phyloP scores from a whole-genome alignment of 169 alveolate species.

The Pseudocohnilembus persalinus region DNA sequence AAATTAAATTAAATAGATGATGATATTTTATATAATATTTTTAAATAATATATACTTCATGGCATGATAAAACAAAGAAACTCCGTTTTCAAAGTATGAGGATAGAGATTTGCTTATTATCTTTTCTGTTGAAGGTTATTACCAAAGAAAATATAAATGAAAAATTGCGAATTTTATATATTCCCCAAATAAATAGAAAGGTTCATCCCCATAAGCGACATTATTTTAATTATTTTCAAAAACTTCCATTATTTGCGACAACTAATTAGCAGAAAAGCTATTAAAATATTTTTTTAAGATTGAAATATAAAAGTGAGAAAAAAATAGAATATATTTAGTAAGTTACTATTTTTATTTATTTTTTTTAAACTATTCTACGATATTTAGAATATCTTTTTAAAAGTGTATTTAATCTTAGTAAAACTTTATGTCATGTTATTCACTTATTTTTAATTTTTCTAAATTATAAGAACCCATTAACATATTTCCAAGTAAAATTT shows the following conservation, averaged over 20 bases:
- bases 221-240: too few relatives aligned
- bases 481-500: background rate
- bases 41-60: background rate
- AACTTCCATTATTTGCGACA: too few relatives aligned
- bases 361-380: too few relatives aligned
- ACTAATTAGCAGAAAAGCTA: too few relatives aligned
- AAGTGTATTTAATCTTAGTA: background rate
- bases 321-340: too few relatives aligned
- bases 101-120: background rate
- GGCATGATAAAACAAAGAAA: background rate
- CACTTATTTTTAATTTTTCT: background rate
- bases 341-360: too few relatives aligned
- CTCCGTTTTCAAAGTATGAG: background rate
- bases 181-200: background rate
- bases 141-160: background rate
- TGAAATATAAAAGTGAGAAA: too few relatives aligned
- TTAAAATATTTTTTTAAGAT: too few relatives aligned
- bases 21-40: background rate
- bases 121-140: background rate
- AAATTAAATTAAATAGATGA: too few relatives aligned
- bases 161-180: too few relatives aligned
- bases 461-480: background rate
- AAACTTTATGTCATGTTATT: too few relatives aligned
- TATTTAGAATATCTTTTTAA: too few relatives aligned
- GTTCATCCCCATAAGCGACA: background rate